phyloP scores from a whole-genome alignment of 129 eudicot genomes.

The Arctium lappa region DNA sequence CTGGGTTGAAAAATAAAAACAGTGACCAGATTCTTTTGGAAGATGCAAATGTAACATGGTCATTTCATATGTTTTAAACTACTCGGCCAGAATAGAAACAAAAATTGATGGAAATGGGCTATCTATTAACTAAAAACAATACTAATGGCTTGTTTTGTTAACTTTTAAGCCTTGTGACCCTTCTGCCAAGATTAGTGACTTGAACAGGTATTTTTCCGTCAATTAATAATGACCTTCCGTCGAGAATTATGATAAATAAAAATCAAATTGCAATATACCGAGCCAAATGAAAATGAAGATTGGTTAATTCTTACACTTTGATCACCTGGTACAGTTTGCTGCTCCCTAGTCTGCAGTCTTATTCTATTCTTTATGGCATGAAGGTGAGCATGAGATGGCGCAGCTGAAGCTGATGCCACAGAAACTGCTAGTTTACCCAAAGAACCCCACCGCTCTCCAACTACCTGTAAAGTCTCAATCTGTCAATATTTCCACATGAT shows the following conservation, averaged over 20 bases:
- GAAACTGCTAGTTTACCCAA: conserved; percentile 88
- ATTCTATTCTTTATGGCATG: conserved; percentile 69
- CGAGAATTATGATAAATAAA: not conserved
- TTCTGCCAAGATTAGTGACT: not conserved
- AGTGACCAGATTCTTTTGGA: not conserved
- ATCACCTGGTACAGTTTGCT: conserved; percentile 16
- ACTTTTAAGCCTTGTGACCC: too few relatives aligned
- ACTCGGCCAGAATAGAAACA: not conserved
- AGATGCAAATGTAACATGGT: conserved; percentile 4
- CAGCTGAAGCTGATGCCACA: conserved; percentile 77
- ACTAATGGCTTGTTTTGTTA: too few relatives aligned
- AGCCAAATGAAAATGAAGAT: not conserved
- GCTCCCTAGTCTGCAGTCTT: conserved; percentile 47
- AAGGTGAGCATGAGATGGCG: conserved; percentile 87
- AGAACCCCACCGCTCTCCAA: conserved; percentile 93
- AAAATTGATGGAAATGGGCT: not conserved
- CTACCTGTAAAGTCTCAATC: conserved; percentile 53
- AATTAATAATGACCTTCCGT: not conserved
- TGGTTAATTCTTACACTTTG: conserved; percentile 31
- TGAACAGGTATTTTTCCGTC: not conserved
- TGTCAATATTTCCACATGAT: conserved; percentile 8
- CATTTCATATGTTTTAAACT: not conserved
- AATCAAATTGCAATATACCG: not conserved
- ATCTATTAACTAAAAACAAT: not conserved
- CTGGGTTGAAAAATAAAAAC: too few relatives aligned